Conservation (phyloP, 116 monocot genomes). For the Phalaenopsis hybrid region DNA sequence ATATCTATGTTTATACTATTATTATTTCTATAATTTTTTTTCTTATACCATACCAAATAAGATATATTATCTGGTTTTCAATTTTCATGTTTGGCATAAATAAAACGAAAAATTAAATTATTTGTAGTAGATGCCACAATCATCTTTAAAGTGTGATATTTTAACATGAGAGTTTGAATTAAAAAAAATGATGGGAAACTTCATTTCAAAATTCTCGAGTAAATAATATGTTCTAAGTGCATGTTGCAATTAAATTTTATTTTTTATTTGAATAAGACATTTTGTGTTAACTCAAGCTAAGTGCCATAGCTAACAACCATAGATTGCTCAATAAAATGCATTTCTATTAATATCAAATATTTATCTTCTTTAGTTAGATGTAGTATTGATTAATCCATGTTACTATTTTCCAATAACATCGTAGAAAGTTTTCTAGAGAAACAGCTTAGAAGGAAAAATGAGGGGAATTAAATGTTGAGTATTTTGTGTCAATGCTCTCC, state of each 20-base stretch:
- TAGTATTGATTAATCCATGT: background rate
- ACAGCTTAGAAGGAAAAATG: background rate
- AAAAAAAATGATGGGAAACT: background rate
- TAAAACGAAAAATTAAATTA: background rate
- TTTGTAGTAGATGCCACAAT: background rate
- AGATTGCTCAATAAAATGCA: background rate
- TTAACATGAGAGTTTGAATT: background rate
- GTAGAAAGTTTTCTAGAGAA: background rate
- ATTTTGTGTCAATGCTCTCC: background rate
- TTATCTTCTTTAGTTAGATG: background rate
- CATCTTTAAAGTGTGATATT: background rate
- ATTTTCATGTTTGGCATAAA: background rate
- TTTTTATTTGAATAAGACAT: background rate
- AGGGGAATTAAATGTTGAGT: background rate
- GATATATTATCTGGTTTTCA: background rate
- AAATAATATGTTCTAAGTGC: too few relatives aligned
- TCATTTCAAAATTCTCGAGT: too few relatives aligned
- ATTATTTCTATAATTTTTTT: background rate
- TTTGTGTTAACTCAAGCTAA: background rate
- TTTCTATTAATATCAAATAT: background rate
- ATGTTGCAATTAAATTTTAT: too few relatives aligned
- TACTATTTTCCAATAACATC: background rate
- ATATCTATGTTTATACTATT: background rate
- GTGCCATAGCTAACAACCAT: background rate
- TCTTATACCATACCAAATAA: background rate